Percentiles rank a stretch among this genome's conserved stretches.
phyloP scores from a whole-genome alignment of 305 asterid species.

The Fraxinus sp. region DNA sequence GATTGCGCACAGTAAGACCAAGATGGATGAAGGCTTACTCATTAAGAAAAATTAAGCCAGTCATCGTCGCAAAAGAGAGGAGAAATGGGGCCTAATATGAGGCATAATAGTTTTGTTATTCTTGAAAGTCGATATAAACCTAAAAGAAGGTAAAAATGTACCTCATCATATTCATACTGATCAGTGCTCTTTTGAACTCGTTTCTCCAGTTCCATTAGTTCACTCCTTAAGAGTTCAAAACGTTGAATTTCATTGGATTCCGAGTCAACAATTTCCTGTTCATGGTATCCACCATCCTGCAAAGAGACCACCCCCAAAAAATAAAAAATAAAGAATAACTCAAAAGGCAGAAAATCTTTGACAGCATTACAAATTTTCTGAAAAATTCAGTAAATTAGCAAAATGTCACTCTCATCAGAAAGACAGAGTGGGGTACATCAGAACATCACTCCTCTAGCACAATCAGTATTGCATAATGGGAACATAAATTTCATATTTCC shows the following conservation, averaged over 20 bases:
- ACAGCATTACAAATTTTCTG: background rate
- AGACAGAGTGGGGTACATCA: background rate
- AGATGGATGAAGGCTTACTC: background rate
- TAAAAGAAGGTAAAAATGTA: constrained; percentile 27
- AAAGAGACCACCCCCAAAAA: constrained; percentile 11
- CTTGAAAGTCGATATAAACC: background rate
- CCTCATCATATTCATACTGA: constrained; percentile 63
- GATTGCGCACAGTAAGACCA: background rate
- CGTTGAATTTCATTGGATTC: constrained; percentile 73
- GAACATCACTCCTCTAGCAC: background rate
- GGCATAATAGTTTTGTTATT: constrained; percentile 4
- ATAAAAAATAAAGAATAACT: background rate
- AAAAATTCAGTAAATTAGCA: constrained; percentile 3
- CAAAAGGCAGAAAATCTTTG: background rate
- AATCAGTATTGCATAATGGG: background rate
- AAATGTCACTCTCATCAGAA: constrained; percentile 8
- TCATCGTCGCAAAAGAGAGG: background rate
- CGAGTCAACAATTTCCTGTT: constrained; percentile 47
- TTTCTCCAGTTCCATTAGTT: constrained; percentile 85
- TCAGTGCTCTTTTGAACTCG: constrained; percentile 86
- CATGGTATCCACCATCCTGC: constrained; percentile 50
- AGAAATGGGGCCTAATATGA: constrained; percentile 9
- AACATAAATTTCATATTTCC: constrained; percentile 17
- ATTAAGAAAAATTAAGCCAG: background rate
- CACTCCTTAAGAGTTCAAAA: constrained; percentile 73